Evolutionary conservation across 2,329 filamentous ascomycete species (phyloP).

Genomic region (Teratosphaeria nubilosa): DNA sequence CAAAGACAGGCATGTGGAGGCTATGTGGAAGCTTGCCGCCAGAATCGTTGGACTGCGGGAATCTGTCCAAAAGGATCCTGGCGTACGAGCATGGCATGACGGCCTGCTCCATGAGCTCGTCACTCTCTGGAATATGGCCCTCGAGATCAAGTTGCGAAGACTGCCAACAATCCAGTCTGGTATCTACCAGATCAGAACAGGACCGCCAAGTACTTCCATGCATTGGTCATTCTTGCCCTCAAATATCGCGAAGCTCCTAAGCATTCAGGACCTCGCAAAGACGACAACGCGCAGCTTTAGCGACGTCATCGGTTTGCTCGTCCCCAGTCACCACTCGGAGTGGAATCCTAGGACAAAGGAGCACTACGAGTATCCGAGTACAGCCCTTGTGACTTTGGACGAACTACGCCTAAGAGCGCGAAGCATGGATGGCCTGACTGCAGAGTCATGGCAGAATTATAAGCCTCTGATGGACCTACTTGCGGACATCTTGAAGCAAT

Average conservation of each 20-base stretch:
- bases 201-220: not conserved
- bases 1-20: not conserved
- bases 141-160: not conserved
- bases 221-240: constrained; percentile 8
- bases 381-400: not conserved
- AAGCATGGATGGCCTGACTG: not conserved
- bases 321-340: not conserved
- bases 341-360: not conserved
- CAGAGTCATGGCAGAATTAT: not conserved
- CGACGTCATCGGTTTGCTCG: not conserved
- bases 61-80: not conserved
- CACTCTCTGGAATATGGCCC: constrained; percentile 7
- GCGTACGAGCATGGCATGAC: not conserved
- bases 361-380: not conserved
- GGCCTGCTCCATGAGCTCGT: constrained; percentile 4
- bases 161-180: not conserved
- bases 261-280: not conserved
- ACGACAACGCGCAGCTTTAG: not conserved
- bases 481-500: not conserved
- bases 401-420: not conserved
- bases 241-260: not conserved
- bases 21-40: not conserved
- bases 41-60: not conserved
- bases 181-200: not conserved
- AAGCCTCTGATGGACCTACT: not conserved